Evolutionary conservation across 2,329 filamentous ascomycete genomes (phyloP).

Genomic region (Cladophialophora carrionii): DNA sequence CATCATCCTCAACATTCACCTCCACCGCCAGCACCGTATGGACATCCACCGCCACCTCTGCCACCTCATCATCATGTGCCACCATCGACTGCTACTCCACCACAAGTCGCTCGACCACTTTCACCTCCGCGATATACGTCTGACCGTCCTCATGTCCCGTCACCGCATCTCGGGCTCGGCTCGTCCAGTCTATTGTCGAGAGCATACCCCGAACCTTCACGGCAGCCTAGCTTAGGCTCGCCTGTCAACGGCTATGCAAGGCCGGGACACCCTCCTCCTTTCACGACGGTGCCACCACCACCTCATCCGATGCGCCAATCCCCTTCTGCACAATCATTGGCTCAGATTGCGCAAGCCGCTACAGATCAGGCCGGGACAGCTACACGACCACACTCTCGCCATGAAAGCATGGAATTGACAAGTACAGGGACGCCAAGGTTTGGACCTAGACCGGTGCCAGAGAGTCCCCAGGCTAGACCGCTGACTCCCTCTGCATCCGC

Average conservation of each 20-base stretch:
- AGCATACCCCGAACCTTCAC: slow-evolving; percentile 27
- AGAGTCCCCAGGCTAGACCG: slow-evolving; percentile 31
- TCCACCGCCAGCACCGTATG: slow-evolving; percentile 30
- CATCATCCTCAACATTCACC: slow-evolving; percentile 31
- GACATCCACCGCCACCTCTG: slow-evolving; percentile 17
- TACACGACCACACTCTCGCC: slow-evolving; percentile 25
- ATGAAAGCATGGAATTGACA: slow-evolving; percentile 29
- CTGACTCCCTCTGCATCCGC: slow-evolving; percentile 26
- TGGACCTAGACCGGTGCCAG: slow-evolving; percentile 22
- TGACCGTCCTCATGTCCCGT: slow-evolving; percentile 26
- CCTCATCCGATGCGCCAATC: slow-evolving; percentile 25
- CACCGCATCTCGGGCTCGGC: slow-evolving; percentile 28
- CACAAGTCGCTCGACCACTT: slow-evolving; percentile 19
- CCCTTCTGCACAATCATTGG: slow-evolving; percentile 29
- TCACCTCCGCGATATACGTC: slow-evolving; percentile 29
- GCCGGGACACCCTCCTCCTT: slow-evolving; percentile 23
- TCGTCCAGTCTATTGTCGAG: slow-evolving; percentile 25
- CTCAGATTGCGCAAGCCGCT: slow-evolving; percentile 33
- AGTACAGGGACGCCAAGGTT: slow-evolving; percentile 27
- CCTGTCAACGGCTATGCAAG: slow-evolving; percentile 32
- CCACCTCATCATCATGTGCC: slow-evolving; percentile 21
- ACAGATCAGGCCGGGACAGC: slow-evolving; percentile 20
- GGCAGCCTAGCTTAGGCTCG: slow-evolving; percentile 24
- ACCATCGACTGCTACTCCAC: slow-evolving; percentile 13
- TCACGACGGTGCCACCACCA: slow-evolving; percentile 5